Evolutionary conservation across 2,329 filamentous ascomycete genomes (phyloP).

Genomic region (Colletotrichum cereale): DNA sequence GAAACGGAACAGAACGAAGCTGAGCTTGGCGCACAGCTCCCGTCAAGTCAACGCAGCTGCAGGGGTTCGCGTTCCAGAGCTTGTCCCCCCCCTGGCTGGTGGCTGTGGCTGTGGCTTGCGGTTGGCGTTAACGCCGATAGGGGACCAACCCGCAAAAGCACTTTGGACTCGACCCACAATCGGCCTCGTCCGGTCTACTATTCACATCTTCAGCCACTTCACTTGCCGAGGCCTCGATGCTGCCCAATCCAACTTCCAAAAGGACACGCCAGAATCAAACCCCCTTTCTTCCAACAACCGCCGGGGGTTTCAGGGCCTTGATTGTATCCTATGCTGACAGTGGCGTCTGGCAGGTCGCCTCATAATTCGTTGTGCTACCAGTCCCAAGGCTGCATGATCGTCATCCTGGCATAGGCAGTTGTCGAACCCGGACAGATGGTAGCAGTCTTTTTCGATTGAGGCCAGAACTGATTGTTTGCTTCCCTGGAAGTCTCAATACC

Average conservation of each 20-base stretch:
- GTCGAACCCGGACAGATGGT: background rate
- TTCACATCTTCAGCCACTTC: background rate
- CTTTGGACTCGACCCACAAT: background rate
- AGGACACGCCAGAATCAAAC: slow-evolving; percentile 4
- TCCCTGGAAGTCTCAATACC: background rate
- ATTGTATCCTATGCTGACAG: background rate
- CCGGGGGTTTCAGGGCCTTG: background rate
- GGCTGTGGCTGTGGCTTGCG: background rate
- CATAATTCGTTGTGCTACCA: background rate
- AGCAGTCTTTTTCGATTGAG: background rate
- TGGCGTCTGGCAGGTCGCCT: background rate
- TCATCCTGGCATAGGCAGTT: slow-evolving; percentile 18
- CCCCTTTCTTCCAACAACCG: slow-evolving; percentile 10
- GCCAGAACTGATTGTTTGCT: background rate
- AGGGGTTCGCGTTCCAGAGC: slow-evolving; percentile 31
- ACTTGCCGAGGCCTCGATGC: background rate
- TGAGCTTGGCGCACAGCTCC: slow-evolving; percentile 25
- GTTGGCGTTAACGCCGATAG: background rate
- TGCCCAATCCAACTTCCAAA: slow-evolving; percentile 12
- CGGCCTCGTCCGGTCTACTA: background rate
- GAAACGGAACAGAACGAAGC: slow-evolving; percentile 30
- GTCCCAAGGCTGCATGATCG: slow-evolving; percentile 15
- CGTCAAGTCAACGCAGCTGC: slow-evolving; percentile 13
- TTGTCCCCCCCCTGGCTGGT: background rate
- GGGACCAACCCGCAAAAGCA: background rate